A percentile compares a stretch with the other conserved stretches of the same genome.
phyloP scores from a whole-genome alignment of 306 rosid genomes.

The Begonia fuchsioides region DNA sequence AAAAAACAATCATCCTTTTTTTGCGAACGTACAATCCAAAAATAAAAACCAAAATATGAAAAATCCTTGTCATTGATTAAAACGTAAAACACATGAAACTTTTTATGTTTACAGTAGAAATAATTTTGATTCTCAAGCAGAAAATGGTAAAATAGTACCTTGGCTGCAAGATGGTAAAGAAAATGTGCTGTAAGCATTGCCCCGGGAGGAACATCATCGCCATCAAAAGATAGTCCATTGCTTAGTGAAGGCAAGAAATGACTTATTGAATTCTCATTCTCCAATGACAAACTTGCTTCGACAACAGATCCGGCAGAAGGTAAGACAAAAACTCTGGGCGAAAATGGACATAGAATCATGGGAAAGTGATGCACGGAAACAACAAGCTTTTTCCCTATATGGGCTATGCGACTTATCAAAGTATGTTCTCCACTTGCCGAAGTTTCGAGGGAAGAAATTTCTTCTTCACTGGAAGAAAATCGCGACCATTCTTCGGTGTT shows the following conservation, averaged over 20 bases:
- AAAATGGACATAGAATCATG: conserved; percentile 67
- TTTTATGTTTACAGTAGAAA: too few species aligned
- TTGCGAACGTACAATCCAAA: too few species aligned
- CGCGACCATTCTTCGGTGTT: conserved; percentile 44
- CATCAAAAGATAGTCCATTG: conserved; percentile 56
- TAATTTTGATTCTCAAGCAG: too few species aligned
- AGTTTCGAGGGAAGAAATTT: conserved; percentile 26
- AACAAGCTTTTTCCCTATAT: conserved; percentile 39
- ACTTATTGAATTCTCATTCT: conserved; percentile 60
- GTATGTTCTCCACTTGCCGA: conserved; percentile 47
- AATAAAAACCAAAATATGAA: too few species aligned
- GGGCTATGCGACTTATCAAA: conserved; percentile 25
- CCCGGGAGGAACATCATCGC: conserved; percentile 87
- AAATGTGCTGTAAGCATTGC: conserved; percentile 81
- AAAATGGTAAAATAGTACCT: conserved; percentile 28
- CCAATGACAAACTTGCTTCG: conserved; percentile 54
- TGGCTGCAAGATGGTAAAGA: conserved; percentile 76
- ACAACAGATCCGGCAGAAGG: conserved; percentile 84
- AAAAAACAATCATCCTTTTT: conserved; percentile 7
- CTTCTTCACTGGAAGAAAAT: conserved; percentile 34
- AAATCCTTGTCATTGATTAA: too few species aligned
- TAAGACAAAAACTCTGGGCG: conserved; percentile 87
- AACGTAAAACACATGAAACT: too few species aligned
- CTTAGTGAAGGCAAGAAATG: conserved; percentile 81
- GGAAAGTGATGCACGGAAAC: conserved; percentile 89